Evolutionary conservation across 108 stramenopile species (phyloP).

Genomic region (Skeletonema marinoi): DNA sequence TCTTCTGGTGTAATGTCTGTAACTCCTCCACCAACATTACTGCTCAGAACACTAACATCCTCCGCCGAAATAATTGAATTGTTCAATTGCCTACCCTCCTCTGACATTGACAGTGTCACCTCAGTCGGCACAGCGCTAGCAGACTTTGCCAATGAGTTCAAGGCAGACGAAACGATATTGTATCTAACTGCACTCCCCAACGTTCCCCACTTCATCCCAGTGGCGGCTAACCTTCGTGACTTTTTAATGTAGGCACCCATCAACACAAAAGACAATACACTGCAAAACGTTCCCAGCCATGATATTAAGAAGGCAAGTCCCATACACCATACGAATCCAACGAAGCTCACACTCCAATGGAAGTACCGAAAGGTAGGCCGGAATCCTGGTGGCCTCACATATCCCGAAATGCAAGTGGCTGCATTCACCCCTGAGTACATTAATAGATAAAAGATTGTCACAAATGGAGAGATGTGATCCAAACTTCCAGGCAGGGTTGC

Average conservation of each 20-base stretch:
- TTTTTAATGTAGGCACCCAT: constrained; percentile 56
- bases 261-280: constrained; percentile 27
- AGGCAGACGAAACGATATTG: constrained; percentile 36
- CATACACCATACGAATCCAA: constrained; percentile 74
- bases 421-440: constrained; percentile 83
- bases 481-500: constrained; percentile 66
- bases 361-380: constrained; percentile 78
- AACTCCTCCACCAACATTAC: neutral
- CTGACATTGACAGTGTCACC: neutral
- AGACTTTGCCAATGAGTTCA: constrained; percentile 30
- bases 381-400: constrained; percentile 77
- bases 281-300: constrained; percentile 15
- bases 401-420: constrained; percentile 67
- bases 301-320: constrained; percentile 56
- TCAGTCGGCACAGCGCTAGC: constrained; percentile 14
- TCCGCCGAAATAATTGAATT: neutral
- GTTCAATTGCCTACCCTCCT: neutral
- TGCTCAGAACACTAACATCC: neutral
- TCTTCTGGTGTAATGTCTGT: constrained; percentile 11
- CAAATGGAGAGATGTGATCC: constrained; percentile 75
- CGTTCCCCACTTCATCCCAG: constrained; percentile 52
- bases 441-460: constrained; percentile 80
- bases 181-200: constrained; percentile 47
- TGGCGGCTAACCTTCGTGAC: constrained; percentile 27
- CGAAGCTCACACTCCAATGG: constrained; percentile 68